Evolutionary conservation across 768 basidiomycete species (phyloP).

Genomic region (Boletus insuetus): DNA sequence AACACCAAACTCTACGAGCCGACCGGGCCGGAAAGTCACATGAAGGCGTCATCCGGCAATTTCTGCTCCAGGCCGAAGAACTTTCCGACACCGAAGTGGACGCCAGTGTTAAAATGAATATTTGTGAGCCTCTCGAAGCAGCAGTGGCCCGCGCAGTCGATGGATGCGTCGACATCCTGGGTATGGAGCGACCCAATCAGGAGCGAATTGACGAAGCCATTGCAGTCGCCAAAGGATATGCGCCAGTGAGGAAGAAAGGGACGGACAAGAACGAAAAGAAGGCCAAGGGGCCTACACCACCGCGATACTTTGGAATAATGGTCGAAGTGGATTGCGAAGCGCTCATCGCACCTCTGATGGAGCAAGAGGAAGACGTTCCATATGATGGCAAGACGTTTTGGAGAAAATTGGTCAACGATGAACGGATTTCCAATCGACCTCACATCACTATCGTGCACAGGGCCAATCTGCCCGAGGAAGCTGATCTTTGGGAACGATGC

Average conservation of each 20-base stretch:
- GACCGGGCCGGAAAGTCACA: constrained; percentile 52
- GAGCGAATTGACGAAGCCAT: constrained; percentile 52
- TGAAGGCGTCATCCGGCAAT: constrained; percentile 81
- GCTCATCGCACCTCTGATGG: constrained; percentile 45
- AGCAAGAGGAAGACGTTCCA: constrained; percentile 30
- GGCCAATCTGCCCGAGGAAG: constrained; percentile 39
- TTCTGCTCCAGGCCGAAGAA: constrained; percentile 62
- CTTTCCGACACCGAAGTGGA: constrained; percentile 66
- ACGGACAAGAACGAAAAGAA: constrained; percentile 22
- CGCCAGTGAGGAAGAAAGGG: constrained; percentile 23
- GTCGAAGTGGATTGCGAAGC: constrained; percentile 65
- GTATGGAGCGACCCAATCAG: constrained; percentile 48
- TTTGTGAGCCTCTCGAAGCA: constrained; percentile 52
- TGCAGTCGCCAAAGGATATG: constrained; percentile 41
- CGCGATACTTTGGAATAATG: constrained; percentile 78
- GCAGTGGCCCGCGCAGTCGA: constrained; percentile 58
- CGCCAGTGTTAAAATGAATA: constrained; percentile 61
- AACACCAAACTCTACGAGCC: constrained; percentile 80
- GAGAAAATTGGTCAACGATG: constrained; percentile 39
- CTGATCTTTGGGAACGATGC: constrained; percentile 44
- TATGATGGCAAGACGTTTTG: constrained; percentile 43
- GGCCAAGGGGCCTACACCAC: constrained; percentile 22
- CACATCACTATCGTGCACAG: constrained; percentile 88
- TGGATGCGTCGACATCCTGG: constrained; percentile 54
- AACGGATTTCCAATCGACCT: constrained; percentile 57